These are phyloP conservation scores for Celoporthe dispersa DNA, from an alignment of 2,329 filamentous ascomycete genomes.

Conservation along the genomic window DNA sequence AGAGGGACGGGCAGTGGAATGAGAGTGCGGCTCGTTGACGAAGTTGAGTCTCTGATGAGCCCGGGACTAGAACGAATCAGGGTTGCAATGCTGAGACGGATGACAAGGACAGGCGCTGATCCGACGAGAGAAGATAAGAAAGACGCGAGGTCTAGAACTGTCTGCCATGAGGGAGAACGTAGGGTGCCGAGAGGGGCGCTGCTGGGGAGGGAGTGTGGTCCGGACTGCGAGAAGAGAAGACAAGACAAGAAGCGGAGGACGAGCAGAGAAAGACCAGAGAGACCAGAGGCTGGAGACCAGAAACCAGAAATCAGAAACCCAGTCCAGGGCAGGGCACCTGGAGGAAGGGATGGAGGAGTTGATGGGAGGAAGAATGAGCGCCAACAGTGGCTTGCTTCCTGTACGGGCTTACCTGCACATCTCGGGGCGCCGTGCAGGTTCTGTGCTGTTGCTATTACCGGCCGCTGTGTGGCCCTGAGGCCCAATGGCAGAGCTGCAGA, in stretches of 20 bases:
- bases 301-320: background rate
- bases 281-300: background rate
- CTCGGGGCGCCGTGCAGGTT: background rate
- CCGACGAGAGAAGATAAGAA: background rate
- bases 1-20: background rate
- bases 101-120: background rate
- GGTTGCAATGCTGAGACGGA: background rate
- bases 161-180: background rate
- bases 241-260: background rate
- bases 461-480: background rate
- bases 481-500: background rate
- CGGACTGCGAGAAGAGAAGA: background rate
- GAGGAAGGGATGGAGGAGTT: no score
- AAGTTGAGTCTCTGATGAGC: background rate
- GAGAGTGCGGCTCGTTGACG: background rate
- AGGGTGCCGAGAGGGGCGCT: background rate
- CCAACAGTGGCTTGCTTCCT: background rate
- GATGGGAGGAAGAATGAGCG: no score
- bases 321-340: no score
- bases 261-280: background rate
- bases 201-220: background rate
- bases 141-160: background rate
- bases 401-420: background rate
- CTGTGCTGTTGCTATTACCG: conserved; percentile 7
- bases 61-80: background rate